Evolutionary conservation across 352 stramenopile genomes (phyloP).

Genomic region (Phytophthora sojae): DNA sequence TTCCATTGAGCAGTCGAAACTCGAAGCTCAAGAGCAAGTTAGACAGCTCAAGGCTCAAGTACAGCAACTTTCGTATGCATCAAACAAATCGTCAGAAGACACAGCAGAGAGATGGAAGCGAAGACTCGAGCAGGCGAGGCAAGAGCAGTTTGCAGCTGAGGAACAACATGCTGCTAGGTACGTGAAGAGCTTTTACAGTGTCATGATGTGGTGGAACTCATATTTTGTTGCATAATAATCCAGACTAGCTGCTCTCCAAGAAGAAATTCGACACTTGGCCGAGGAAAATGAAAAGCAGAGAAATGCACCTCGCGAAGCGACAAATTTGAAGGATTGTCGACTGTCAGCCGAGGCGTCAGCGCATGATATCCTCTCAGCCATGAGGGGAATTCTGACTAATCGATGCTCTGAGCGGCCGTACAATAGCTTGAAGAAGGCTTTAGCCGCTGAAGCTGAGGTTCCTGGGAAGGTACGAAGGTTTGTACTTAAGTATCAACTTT

Average conservation of each 20-base stretch:
- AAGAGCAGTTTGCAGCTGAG: conserved; percentile 56
- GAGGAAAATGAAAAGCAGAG: conserved; percentile 39
- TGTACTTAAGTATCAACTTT: not conserved
- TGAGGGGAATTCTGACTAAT: conserved; percentile 68
- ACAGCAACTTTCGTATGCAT: conserved; percentile 36
- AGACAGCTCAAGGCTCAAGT: conserved; percentile 53
- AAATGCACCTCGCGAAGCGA: conserved; percentile 19
- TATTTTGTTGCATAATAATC: not conserved
- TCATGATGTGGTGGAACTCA: not conserved
- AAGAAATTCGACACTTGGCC: conserved; percentile 30
- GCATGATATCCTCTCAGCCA: conserved; percentile 70
- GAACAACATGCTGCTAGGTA: conserved; percentile 52
- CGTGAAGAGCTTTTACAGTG: not conserved
- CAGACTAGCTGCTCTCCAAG: conserved; percentile 42
- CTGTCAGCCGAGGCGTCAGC: conserved; percentile 57
- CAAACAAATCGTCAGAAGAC: conserved; percentile 31
- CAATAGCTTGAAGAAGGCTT: conserved; percentile 83
- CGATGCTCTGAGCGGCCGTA: conserved; percentile 73
- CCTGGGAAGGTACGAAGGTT: conserved; percentile 63
- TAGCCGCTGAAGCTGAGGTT: conserved; percentile 70
- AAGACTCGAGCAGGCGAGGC: conserved; percentile 58
- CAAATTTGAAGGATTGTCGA: conserved; percentile 62
- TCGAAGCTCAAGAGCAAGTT: conserved; percentile 64
- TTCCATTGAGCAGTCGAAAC: conserved; percentile 44
- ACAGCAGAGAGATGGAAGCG: conserved; percentile 60